These are phyloP conservation scores for Acanthamoeba culbertsoni DNA, from an alignment of 208 protist species.

Conservation along the genomic window DNA sequence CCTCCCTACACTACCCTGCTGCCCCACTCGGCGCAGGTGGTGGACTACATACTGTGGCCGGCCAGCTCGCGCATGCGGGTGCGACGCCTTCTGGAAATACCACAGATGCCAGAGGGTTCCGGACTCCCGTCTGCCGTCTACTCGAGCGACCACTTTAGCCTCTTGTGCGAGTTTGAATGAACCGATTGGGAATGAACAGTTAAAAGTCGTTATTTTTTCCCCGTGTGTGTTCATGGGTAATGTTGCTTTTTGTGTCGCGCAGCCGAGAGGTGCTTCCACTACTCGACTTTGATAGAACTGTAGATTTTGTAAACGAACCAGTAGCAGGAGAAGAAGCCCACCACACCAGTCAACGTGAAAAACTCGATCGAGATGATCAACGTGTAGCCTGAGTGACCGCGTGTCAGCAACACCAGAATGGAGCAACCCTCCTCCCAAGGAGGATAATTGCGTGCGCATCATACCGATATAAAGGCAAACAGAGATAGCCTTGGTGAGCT, in stretches of 20 bases:
- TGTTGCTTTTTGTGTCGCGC: no score
- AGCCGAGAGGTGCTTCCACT: no score
- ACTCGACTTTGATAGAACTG: slow-evolving; percentile 69
- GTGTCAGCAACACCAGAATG: no score
- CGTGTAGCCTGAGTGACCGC: slow-evolving; percentile 83
- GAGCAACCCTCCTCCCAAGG: no score
- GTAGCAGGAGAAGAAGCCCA: slow-evolving; percentile 67
- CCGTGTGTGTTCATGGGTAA: no score
- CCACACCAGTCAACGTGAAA: slow-evolving; percentile 74
- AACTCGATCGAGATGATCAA: slow-evolving; percentile 75
- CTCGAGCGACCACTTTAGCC: slow-evolving; percentile 4
- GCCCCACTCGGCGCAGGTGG: not conserved
- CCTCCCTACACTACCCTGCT: not conserved
- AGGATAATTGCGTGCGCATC: no score
- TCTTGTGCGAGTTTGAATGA: slow-evolving; percentile 2
- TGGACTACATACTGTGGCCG: slow-evolving; percentile 25
- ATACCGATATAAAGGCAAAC: slow-evolving; percentile 69
- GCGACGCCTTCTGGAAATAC: not conserved
- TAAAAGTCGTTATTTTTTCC: no score
- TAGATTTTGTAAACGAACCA: slow-evolving; percentile 76
- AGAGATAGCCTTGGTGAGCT: slow-evolving; percentile 72
- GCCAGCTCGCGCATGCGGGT: not conserved
- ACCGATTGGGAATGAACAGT: not conserved
- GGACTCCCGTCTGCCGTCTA: not conserved
- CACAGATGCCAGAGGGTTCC: not conserved